Percentiles rank a stretch among this genome's conserved stretches.
Conservation (phyloP, 176 grass and related monocot genomes). For the Aegilops bicornis region DNA sequence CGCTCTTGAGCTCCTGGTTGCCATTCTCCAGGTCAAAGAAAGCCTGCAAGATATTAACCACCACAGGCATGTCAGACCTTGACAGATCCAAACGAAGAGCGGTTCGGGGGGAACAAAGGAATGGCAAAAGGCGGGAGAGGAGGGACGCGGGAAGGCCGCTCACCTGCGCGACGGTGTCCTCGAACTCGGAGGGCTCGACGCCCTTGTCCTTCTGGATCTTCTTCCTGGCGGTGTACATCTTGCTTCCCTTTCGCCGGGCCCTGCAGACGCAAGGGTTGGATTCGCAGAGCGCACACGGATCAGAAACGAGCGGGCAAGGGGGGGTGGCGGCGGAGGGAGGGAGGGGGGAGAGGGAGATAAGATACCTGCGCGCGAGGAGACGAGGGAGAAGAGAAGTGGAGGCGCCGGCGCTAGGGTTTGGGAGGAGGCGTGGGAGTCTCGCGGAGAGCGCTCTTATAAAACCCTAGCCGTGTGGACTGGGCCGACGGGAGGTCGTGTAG, state of each 20-base stretch:
- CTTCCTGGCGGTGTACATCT: slow-evolving; percentile 92
- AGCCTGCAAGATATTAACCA: slow-evolving; percentile 36
- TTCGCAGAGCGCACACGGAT: background rate
- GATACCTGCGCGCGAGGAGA: slow-evolving; percentile 39
- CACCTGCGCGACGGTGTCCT: slow-evolving; percentile 94
- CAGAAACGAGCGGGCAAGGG: background rate
- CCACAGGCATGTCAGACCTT: background rate
- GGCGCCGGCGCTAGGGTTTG: slow-evolving; percentile 50
- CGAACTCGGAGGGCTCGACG: slow-evolving; percentile 82
- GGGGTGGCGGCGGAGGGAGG: background rate
- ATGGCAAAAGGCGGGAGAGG: background rate
- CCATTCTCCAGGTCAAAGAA: slow-evolving; percentile 97
- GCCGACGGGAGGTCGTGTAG: background rate
- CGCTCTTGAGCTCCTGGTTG: slow-evolving; percentile 87
- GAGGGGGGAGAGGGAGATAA: background rate
- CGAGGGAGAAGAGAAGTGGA: slow-evolving; percentile 20
- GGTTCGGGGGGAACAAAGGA: background rate
- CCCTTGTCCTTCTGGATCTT: slow-evolving; percentile 99
- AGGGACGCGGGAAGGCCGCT: background rate
- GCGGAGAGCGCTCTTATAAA: slow-evolving; percentile 32
- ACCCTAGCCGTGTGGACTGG: slow-evolving; percentile 11
- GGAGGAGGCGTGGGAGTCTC: background rate
- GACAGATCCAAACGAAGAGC: background rate
- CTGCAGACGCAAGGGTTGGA: background rate
- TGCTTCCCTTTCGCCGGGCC: slow-evolving; percentile 43